Conservation (phyloP, 2,329 filamentous ascomycete genomes). For the Aspergillus fumigatiaffinis region DNA sequence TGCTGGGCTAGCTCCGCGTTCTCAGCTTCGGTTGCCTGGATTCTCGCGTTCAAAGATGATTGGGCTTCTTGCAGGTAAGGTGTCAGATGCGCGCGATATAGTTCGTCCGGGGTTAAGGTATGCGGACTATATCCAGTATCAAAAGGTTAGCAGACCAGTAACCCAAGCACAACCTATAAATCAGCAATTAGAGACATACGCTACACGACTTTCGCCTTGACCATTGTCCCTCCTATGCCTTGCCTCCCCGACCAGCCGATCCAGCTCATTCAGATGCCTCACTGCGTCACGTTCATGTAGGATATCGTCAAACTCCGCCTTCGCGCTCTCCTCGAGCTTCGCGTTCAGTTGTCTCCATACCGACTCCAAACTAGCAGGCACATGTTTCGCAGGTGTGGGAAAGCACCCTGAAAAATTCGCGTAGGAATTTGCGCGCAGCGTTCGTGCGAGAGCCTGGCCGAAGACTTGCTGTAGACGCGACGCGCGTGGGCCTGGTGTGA, state of each 20-base stretch:
- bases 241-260: constrained; percentile 57
- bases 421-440: constrained; percentile 59
- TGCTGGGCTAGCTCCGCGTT: constrained; percentile 52
- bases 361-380: constrained; percentile 52
- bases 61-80: constrained; percentile 53
- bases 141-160: neutral
- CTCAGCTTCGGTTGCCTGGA: constrained; percentile 48
- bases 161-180: neutral
- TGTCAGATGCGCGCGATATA: constrained; percentile 57
- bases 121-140: constrained; percentile 46
- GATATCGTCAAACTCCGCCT: constrained; percentile 59
- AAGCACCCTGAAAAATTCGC: constrained; percentile 62
- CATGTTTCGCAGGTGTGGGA: constrained; percentile 57
- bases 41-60: constrained; percentile 45
- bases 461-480: constrained; percentile 59
- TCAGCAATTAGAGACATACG: constrained; percentile 40
- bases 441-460: constrained; percentile 55
- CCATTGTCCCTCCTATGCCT: constrained; percentile 47
- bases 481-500: constrained; percentile 57
- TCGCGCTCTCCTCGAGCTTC: constrained; percentile 55
- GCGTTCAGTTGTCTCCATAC: constrained; percentile 57
- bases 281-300: constrained; percentile 55
- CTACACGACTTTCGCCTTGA: constrained; percentile 37
- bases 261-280: constrained; percentile 56
- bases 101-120: constrained; percentile 52